Evolutionary conservation across 2,329 filamentous ascomycete genomes (phyloP), one percentile per base, ranked within the genome.

Genomic region (Aspergillus neotritici): DNA sequence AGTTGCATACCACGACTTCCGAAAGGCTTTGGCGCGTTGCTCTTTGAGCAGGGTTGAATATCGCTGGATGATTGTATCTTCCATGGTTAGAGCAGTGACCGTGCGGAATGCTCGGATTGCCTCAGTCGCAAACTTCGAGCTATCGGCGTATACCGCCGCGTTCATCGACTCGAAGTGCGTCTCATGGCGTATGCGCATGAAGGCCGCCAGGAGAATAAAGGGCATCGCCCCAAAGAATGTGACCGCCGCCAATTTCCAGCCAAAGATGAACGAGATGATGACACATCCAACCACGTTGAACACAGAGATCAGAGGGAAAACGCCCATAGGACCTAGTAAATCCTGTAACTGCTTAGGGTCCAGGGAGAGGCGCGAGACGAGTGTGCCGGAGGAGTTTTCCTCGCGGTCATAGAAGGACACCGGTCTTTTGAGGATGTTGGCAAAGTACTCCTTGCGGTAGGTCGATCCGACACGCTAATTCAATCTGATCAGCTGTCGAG

Each of bases 171-270:
- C 82, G 47, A 87, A 86, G 47, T 80, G 68, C 55, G 79, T 72
- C 53, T 85, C 82, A 47, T 87, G 86, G 46, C 81, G 70, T 33
- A 80, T 62, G 4, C 77, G 68, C 47, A 72, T 62, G 47, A 71
- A 78, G 2, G 69, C 71, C 5, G 73, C 69, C 3, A 61, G 49
- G 10, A 78, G 62, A 9, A 78, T 69, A 5, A 75, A 60, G 0
- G 76, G 76, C 40, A 78, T 60, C 0, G 71, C 68, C 4, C 84
- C 78, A 52, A 79, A 84, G 13, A 80, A 68, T 0, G 78, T 75
- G 0, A 90, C 80, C 0, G 88, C 66, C 0, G 82, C 79, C 9
- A 90, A 71, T 60, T 88, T 89, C 86, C 86, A 90, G 3, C 83
- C 82, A 58, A 83, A 87, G 5, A 75, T 70, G 53, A 86, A 87